phyloP scores from a whole-genome alignment of 169 alveolate genomes.

The Eimeria brunetti region DNA sequence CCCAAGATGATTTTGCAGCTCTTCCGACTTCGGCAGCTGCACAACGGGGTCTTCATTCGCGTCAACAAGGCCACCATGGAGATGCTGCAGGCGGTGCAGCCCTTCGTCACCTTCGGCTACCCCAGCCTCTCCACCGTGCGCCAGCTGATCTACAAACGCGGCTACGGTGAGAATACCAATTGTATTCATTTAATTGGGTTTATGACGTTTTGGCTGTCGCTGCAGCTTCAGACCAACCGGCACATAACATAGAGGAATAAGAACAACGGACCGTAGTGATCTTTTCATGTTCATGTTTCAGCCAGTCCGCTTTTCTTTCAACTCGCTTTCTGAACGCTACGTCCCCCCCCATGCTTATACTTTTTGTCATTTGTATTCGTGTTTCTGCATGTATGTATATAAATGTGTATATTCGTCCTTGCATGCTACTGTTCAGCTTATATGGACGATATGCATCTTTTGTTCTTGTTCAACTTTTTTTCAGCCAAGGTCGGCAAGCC shows the following conservation, averaged over 20 bases:
- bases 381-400: neutral
- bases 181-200: no score
- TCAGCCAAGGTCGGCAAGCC: slow-evolving; percentile 88
- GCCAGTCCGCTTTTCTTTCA: no score
- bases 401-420: no score
- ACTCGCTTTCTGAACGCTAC: no score
- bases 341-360: no score
- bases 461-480: neutral
- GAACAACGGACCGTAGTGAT: no score
- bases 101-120: slow-evolving; percentile 98
- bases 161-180: slow-evolving; percentile 94
- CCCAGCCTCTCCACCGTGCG: slow-evolving; percentile 97
- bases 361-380: no score
- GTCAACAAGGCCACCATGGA: slow-evolving; percentile 98
- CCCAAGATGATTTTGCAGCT: slow-evolving; percentile 97
- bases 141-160: slow-evolving; percentile 98
- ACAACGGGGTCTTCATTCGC: slow-evolving; percentile 97
- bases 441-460: neutral
- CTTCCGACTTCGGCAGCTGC: slow-evolving; percentile 98
- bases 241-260: no score
- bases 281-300: no score
- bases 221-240: no score
- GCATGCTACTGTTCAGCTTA: neutral
- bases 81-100: slow-evolving; percentile 98
- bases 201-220: no score